Evolutionary conservation across 2,329 filamentous ascomycete species (phyloP).

Genomic region (Trichophyton schoenleinii): DNA sequence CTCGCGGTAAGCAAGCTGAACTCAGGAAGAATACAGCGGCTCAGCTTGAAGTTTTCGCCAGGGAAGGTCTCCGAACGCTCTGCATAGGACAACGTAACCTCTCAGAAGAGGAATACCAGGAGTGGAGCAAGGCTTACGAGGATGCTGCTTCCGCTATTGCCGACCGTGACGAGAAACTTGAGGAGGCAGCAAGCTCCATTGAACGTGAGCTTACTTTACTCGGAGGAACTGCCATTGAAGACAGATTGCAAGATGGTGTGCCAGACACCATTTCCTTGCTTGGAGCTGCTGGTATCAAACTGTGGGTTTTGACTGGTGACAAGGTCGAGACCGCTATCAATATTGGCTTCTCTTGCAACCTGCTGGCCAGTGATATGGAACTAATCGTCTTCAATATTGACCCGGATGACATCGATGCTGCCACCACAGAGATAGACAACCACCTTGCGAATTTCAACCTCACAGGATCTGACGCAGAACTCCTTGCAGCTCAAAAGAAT

Average conservation of each 20-base stretch:
- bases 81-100: conserved; percentile 81
- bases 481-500: conserved; percentile 63
- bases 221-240: conserved; percentile 93
- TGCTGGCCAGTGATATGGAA: conserved; percentile 96
- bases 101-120: conserved; percentile 66
- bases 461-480: conserved; percentile 73
- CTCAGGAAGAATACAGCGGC: conserved; percentile 75
- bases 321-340: conserved; percentile 99
- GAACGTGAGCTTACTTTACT: conserved; percentile 79
- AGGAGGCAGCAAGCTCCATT: conserved; percentile 77
- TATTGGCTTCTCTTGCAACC: conserved; percentile 96
- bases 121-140: conserved; percentile 80
- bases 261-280: conserved; percentile 89
- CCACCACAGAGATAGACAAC: conserved; percentile 61
- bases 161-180: conserved; percentile 83
- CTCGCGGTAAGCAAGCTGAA: conserved; percentile 71
- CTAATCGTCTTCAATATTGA: conserved; percentile 78
- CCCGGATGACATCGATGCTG: conserved; percentile 54
- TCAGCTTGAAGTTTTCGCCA: conserved; percentile 91
- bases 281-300: conserved; percentile 86
- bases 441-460: conserved; percentile 62
- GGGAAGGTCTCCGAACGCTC: conserved; percentile 85
- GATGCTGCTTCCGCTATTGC: conserved; percentile 70
- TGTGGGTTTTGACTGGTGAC: conserved; percentile 96
- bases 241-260: conserved; percentile 90